phyloP scores from a whole-genome alignment of 495 filamentous ascomycete genomes.

The Annulohypoxylon maeteangense region DNA sequence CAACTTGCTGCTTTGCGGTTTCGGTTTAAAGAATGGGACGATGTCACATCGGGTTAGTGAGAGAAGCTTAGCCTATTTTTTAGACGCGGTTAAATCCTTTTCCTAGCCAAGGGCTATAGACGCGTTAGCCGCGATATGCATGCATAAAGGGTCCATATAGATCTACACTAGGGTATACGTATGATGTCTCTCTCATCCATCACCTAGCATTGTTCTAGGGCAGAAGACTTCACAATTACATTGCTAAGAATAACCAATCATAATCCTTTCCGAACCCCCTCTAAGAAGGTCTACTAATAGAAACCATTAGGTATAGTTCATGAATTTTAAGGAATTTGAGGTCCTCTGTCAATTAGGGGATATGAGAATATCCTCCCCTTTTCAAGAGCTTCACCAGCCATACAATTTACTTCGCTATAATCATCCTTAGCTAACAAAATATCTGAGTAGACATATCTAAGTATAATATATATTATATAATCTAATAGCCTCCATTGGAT shows the following conservation, averaged over 20 bases:
- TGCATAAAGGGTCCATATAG: not conserved
- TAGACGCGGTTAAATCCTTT: not conserved
- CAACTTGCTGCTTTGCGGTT: not conserved
- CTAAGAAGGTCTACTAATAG: not conserved
- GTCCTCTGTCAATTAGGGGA: no score
- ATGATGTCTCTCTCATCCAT: not conserved
- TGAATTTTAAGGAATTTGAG: not conserved
- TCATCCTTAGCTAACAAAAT: no score
- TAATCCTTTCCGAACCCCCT: not conserved
- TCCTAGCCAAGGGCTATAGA: not conserved
- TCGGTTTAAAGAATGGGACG: not conserved
- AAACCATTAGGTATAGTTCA: not conserved
- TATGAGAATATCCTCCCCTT: no score
- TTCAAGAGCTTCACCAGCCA: no score
- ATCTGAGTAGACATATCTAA: not conserved
- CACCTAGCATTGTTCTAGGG: not conserved
- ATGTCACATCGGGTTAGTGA: not conserved
- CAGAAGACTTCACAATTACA: not conserved
- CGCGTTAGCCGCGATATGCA: constrained; percentile 1
- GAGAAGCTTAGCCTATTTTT: not conserved
- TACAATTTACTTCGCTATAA: no score
- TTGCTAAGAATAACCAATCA: not conserved
- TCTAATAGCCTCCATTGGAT: not conserved
- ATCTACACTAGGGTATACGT: not conserved
- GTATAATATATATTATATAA: not conserved